These are phyloP conservation scores for Medicago ruthenica DNA, from an alignment of 306 rosid species.

Conservation along the genomic window DNA sequence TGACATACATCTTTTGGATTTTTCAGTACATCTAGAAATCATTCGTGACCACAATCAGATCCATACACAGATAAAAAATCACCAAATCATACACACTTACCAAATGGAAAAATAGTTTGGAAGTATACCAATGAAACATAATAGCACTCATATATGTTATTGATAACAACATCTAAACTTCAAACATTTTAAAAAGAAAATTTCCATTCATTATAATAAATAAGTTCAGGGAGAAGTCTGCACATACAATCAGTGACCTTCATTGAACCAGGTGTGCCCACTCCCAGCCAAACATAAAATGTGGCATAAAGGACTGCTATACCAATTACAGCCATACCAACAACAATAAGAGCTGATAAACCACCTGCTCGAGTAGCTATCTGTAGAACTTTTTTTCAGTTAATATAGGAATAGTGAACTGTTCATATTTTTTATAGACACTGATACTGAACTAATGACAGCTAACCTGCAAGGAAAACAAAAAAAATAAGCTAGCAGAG, in stretches of 20 bases:
- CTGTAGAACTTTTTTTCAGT: slow-evolving; percentile 63
- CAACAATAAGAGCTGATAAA: slow-evolving; percentile 90
- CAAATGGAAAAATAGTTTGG: slow-evolving; percentile 36
- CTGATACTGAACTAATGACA: slow-evolving; percentile 39
- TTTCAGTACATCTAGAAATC: slow-evolving; percentile 23
- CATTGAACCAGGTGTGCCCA: slow-evolving; percentile 86
- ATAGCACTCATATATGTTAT: slow-evolving; percentile 22
- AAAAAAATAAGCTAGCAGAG: slow-evolving; percentile 83
- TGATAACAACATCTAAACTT: slow-evolving; percentile 30
- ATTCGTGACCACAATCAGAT: slow-evolving; percentile 28
- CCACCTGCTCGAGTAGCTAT: slow-evolving; percentile 99
- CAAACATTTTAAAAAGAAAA: slow-evolving; percentile 13
- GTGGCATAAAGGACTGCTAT: slow-evolving; percentile 89
- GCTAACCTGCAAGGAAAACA: slow-evolving; percentile 94
- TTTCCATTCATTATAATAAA: slow-evolving; percentile 31
- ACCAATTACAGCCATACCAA: slow-evolving; percentile 99
- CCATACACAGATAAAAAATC: slow-evolving; percentile 32
- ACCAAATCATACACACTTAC: slow-evolving; percentile 33
- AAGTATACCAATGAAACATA: slow-evolving; percentile 29
- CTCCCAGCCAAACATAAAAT: slow-evolving; percentile 94
- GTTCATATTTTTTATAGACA: slow-evolving; percentile 32
- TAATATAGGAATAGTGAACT: slow-evolving; percentile 45
- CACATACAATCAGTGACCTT: slow-evolving; percentile 97
- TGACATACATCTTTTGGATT: slow-evolving; percentile 12
- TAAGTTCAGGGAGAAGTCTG: slow-evolving; percentile 48